These are phyloP conservation scores for Exobasidium rhododendri DNA, from an alignment of 1,284 basidiomycete genomes.

Conservation along the genomic window DNA sequence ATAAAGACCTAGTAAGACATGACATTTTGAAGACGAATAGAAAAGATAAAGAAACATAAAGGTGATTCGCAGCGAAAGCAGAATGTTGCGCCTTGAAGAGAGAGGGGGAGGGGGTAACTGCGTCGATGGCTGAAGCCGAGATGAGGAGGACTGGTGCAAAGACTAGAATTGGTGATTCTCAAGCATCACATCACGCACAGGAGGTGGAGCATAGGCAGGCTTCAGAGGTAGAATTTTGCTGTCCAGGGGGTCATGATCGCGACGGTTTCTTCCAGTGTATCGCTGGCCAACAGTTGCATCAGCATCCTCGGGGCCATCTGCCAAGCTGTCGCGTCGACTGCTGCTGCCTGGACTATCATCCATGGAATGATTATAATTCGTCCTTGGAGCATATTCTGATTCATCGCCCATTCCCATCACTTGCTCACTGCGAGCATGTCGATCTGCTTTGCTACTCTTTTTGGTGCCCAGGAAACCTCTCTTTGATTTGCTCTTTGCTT, in stretches of 20 bases:
- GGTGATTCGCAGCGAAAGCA: too few relatives aligned
- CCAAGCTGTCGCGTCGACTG: slow-evolving; percentile 14
- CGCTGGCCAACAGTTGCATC: slow-evolving; percentile 11
- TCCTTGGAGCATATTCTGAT: neutral
- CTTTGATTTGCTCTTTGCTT: slow-evolving; percentile 9
- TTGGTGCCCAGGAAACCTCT: slow-evolving; percentile 12
- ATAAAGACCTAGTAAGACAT: too few relatives aligned
- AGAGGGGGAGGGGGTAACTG: too few relatives aligned
- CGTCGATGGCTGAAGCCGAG: too few relatives aligned
- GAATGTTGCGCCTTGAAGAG: too few relatives aligned
- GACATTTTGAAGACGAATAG: too few relatives aligned
- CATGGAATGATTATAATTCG: slow-evolving; percentile 7
- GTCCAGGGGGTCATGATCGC: neutral
- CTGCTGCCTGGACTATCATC: slow-evolving; percentile 6
- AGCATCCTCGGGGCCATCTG: slow-evolving; percentile 22
- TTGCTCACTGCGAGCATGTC: slow-evolving; percentile 10
- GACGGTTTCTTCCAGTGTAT: neutral
- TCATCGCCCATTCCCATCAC: slow-evolving; percentile 18
- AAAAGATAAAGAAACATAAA: too few relatives aligned
- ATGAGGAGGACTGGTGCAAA: too few relatives aligned
- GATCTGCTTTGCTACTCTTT: slow-evolving; percentile 19
- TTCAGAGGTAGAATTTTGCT: neutral
- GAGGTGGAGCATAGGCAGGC: neutral
- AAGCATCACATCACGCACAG: too few relatives aligned
- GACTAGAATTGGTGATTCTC: too few relatives aligned